Conservation (phyloP, 805 yeast genomes). For the Metschnikowia shivogae region DNA sequence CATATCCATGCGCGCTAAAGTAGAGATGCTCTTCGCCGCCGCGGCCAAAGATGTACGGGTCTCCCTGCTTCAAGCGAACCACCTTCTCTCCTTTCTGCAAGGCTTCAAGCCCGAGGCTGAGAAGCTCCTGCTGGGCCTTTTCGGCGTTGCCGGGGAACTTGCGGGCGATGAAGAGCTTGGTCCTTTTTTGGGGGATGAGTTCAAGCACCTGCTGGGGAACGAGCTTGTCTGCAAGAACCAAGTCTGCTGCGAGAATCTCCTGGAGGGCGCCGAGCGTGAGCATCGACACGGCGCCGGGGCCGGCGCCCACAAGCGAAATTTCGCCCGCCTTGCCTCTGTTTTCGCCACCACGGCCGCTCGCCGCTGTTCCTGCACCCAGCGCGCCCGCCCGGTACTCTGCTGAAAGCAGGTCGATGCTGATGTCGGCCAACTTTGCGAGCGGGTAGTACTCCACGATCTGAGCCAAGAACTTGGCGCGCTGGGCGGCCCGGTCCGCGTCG, state of each 20-base stretch:
- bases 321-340: neutral
- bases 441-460: slow-evolving; percentile 93
- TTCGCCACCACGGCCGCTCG: neutral
- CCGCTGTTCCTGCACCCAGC: slow-evolving; percentile 7
- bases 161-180: slow-evolving; percentile 79
- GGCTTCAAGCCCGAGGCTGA: slow-evolving; percentile 66
- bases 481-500: slow-evolving; percentile 47
- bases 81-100: slow-evolving; percentile 67
- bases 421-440: slow-evolving; percentile 52
- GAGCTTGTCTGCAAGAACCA: slow-evolving; percentile 82
- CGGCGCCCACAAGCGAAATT: slow-evolving; percentile 84
- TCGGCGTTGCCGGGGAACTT: slow-evolving; percentile 98
- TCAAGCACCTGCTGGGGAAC: slow-evolving; percentile 87
- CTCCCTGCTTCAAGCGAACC: slow-evolving; percentile 92
- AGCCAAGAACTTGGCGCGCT: slow-evolving; percentile 77
- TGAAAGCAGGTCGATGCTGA: slow-evolving; percentile 57
- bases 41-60: slow-evolving; percentile 93
- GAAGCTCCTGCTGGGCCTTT: slow-evolving; percentile 80
- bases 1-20: slow-evolving; percentile 63
- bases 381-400: slow-evolving; percentile 27
- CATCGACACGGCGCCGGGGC: slow-evolving; percentile 84
- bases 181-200: slow-evolving; percentile 64
- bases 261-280: slow-evolving; percentile 81
- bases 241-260: slow-evolving; percentile 77
- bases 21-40: slow-evolving; percentile 88